phyloP scores from a whole-genome alignment of 2,329 filamentous ascomycete genomes.

The Colletotrichum tamarilloi region DNA sequence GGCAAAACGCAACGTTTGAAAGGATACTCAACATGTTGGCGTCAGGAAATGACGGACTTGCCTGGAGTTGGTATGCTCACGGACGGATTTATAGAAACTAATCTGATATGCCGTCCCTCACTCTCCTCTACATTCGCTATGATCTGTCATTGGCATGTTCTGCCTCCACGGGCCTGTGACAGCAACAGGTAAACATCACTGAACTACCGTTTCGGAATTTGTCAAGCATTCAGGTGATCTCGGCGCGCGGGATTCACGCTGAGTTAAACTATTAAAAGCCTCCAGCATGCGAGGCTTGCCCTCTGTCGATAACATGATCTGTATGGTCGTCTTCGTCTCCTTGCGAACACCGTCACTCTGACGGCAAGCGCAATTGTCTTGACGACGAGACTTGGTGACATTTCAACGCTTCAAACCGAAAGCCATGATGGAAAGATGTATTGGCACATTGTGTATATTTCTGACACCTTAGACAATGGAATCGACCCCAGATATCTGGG shows the following conservation, averaged over 20 bases:
- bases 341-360: too few species aligned
- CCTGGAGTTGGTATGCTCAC: constrained; percentile 16
- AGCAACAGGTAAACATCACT: not conserved
- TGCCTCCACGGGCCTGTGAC: not conserved
- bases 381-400: too few species aligned
- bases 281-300: too few species aligned
- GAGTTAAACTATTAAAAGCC: too few species aligned
- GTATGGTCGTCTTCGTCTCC: too few species aligned
- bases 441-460: not conserved
- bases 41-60: constrained; percentile 27
- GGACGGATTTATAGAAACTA: constrained; percentile 18
- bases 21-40: constrained; percentile 29
- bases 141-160: not conserved
- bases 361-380: too few species aligned
- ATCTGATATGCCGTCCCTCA: constrained; percentile 14
- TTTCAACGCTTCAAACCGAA: too few species aligned
- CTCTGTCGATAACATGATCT: too few species aligned
- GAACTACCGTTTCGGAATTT: too few species aligned
- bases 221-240: not conserved
- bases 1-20: constrained; percentile 28
- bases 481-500: not conserved
- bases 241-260: not conserved
- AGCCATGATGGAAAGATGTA: not conserved
- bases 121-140: not conserved
- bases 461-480: not conserved